Base-by-base conservation (phyloP, 441 rosid species). In the Populus hybrid region DNA sequence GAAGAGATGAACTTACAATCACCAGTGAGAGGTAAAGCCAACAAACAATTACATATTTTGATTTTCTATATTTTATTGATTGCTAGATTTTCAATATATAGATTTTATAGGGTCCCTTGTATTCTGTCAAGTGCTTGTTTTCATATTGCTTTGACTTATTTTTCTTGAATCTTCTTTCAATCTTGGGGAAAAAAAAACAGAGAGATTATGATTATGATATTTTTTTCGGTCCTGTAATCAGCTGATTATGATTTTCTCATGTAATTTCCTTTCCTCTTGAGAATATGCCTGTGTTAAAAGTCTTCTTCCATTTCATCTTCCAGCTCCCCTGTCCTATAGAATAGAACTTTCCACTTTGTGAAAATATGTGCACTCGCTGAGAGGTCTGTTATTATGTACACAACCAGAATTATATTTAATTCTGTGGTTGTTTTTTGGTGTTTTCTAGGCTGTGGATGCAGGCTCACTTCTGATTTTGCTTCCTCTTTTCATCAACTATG, bases 1-100 rank as follows among this genome's bases (percentile, higher is more conserved):
- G 99, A 82, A 93, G 79, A 86, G 99, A 95, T 70, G 97, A 93
- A 82, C 97, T 95, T 70, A 93, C 94, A 21, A 92, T 95, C 76
- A 95, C 90, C 57, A 95, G 98, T 80, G 97, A 95, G 86, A 95
- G 98, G 97, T 95, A 89, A 84, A 28, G 59, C 72, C 70, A 64
- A 34, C 66, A n/a, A 26, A 32, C 40, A 1, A 72, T 76, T 73
- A 21, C 9, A 11, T 26, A 18, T 61, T 54, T 69, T 50, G 42
- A 28, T 65, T 36, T n/a, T 42, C 42, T 24, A 28, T 28, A 1
- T 38, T 20, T 67, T 26, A 67, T 10, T 67, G 36, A 12, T 12
- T 67, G 63, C 36, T 28, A 20, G 8, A 38, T 28, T 28, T n/a
- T 42, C 57, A 76, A 10, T n/a, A 68, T 72, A 46, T 46, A 12